These are phyloP conservation scores for Podospora comata DNA, from an alignment of 495 filamentous ascomycete genomes.

Conservation along the genomic window DNA sequence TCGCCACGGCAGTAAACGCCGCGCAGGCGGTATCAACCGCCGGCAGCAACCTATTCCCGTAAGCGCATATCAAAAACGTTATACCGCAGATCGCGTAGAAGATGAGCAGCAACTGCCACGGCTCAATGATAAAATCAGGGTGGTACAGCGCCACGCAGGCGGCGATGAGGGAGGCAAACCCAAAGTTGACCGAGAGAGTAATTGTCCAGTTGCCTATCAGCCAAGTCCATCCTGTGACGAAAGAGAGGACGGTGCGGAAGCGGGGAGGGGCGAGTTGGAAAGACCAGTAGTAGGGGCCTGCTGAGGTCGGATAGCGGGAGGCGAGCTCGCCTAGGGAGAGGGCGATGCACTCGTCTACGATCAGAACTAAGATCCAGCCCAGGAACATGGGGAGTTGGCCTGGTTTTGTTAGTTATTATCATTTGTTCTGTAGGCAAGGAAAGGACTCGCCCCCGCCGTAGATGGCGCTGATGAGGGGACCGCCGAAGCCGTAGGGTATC, in stretches of 20 bases:
- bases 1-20: slow-evolving; percentile 53
- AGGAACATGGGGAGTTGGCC: slow-evolving; percentile 33
- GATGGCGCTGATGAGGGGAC: slow-evolving; percentile 38
- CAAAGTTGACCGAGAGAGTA: slow-evolving; percentile 63
- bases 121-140: slow-evolving; percentile 47
- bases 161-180: slow-evolving; percentile 56
- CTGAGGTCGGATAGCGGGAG: slow-evolving; percentile 58
- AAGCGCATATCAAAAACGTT: slow-evolving; percentile 56
- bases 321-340: slow-evolving; percentile 62
- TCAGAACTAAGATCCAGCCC: slow-evolving; percentile 59
- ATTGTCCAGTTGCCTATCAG: slow-evolving; percentile 61
- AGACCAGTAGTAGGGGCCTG: slow-evolving; percentile 65
- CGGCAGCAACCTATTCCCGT: slow-evolving; percentile 53
- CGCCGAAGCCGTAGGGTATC: slow-evolving; percentile 44
- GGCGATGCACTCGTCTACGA: slow-evolving; percentile 58
- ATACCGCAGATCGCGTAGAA: slow-evolving; percentile 58
- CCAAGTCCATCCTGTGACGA: slow-evolving; percentile 65
- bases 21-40: slow-evolving; percentile 61
- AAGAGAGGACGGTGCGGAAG: slow-evolving; percentile 55
- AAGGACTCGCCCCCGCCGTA: slow-evolving; percentile 37
- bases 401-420: slow-evolving; percentile 5
- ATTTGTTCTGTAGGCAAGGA: background rate
- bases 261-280: slow-evolving; percentile 53
- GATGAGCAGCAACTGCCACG: slow-evolving; percentile 57
- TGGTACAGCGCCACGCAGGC: slow-evolving; percentile 54